Evolutionary conservation across 116 monocot genomes (phyloP), one percentile per base, ranked within the genome.

Genomic region (Trichopus zeylanicus): DNA sequence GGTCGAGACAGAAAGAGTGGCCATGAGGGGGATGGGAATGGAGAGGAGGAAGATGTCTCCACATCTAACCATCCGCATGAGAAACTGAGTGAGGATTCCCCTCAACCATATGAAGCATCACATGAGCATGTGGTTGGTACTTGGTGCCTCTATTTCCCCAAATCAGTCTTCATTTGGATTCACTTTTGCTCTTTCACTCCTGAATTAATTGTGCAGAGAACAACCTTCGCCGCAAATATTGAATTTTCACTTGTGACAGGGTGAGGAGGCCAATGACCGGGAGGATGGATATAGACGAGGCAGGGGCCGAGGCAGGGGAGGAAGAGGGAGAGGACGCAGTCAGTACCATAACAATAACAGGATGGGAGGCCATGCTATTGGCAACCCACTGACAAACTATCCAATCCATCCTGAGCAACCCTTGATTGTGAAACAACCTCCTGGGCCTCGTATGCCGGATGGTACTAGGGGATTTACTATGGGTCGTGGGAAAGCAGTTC

Each of bases 401-500:
- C 39, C 31, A 1, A 28, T 69, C 55, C 71, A 54, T 29, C 13
- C 5, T 15, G 79, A 87, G 47, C 80, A 65, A 18, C 26, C 58
- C 26, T 29, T 34, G 7, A 37, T 48, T 15, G 48, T 65, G 19
- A 85, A 78, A 42, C 88, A 70, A 27, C 85, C 90, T 32, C 90
- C 80, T 1, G 93, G 88, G 1, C 93, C 93, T 6, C 78, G 88
- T 28, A 93, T 93, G 93, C 93, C 93, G 19, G 88, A 93, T 63
- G 93, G 93, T 48, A 93, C 93, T 0, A 77, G 70, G 67, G 93
- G 93, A 27, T 93, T 93, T 63, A 75, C 84, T 9, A 76, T 85
- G 79, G 93, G 93, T 39, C 77, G 93, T 1, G 93, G 93, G 31
- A 88, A 78, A 70, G 77, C 77, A 10, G 29, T 72, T 18, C 2